Percentiles rank a stretch among this genome's conserved stretches.
phyloP scores from a whole-genome alignment of 1,139 yeast genomes.

The Komagataea norvegica region DNA sequence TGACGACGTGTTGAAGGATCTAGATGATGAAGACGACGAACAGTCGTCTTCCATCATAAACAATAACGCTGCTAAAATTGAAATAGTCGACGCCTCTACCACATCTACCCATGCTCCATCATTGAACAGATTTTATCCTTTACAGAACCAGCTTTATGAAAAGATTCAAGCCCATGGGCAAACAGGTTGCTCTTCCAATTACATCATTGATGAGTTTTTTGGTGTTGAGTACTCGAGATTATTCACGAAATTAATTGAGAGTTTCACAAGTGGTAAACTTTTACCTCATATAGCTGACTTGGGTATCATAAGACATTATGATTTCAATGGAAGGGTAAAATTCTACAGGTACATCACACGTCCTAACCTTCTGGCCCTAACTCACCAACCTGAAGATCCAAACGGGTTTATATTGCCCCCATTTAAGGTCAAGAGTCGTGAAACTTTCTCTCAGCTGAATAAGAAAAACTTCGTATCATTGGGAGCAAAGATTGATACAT shows the following conservation, averaged over 20 bases:
- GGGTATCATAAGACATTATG: slow-evolving; percentile 58
- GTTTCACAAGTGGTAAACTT: slow-evolving; percentile 36
- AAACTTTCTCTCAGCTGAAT: slow-evolving; percentile 17
- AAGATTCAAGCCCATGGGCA: slow-evolving; percentile 36
- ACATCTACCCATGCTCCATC: slow-evolving; percentile 27
- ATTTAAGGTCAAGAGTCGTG: slow-evolving; percentile 15
- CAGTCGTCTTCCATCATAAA: slow-evolving; percentile 22
- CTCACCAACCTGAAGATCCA: slow-evolving; percentile 23
- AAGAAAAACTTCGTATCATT: slow-evolving; percentile 20
- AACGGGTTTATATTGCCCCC: slow-evolving; percentile 27
- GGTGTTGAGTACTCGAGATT: slow-evolving; percentile 52
- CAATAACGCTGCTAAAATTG: slow-evolving; percentile 28
- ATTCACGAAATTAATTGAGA: slow-evolving; percentile 46
- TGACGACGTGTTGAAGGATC: slow-evolving; percentile 23
- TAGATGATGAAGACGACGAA: slow-evolving; percentile 24
- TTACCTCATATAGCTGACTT: slow-evolving; percentile 32
- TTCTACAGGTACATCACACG: slow-evolving; percentile 64
- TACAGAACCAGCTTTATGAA: slow-evolving; percentile 58
- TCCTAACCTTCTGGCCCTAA: slow-evolving; percentile 33
- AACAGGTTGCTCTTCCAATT: slow-evolving; percentile 56
- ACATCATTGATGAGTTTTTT: slow-evolving; percentile 42
- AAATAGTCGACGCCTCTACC: slow-evolving; percentile 23
- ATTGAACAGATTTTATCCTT: slow-evolving; percentile 54
- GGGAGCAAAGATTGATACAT: slow-evolving; percentile 24
- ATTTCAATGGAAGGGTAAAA: slow-evolving; percentile 68